Evolutionary conservation across 257 asterid species (phyloP), one percentile per base, ranked within the genome.

Genomic region (Penstemon newberryi): DNA sequence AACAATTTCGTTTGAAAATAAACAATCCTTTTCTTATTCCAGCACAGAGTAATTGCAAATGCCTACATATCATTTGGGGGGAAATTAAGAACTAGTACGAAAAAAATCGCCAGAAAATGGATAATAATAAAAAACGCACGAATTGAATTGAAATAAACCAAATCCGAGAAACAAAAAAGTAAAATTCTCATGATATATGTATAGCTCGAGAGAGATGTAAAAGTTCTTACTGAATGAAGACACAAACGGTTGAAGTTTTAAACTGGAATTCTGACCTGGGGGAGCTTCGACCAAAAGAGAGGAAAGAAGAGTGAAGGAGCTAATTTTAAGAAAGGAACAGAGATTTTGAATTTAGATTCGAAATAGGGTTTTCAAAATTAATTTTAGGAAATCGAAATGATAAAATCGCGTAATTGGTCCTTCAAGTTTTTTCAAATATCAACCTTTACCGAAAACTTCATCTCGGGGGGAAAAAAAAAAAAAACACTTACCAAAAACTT

Each of bases 161-260:
- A 73, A 69, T 44, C 39, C 40, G 3, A 50, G 11, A 9, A 59
- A 19, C 8, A 44, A 47, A 43, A n/a, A 64, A 56, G 65, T 38
- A 37, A n/a, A 3, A 15, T 18, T 8, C 42, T 42, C 60, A 52
- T 40, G 8, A 60, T 40, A 67, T 3, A 47, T 46, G 52, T 46
- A 46, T n/a, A 46, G 8, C 52, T 6, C 4, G 42, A 63, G 33
- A 45, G 37, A 73, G 10, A 49, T 0, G 6, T 38, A 47, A 4
- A 54, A 63, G 18, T 5, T 5, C 67, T 65, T 59, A 60, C 65
- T 43, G 67, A 67, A 41, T 40, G 44, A 58, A 33, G 60, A 49
- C 33, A 25, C 33, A 44, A 12, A 47, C 56, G 39, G 15, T 39
- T 49, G 58, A 58, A 51, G 41, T 52, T 47, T 51, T 7, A 47